Evolutionary conservation across 805 yeast genomes (phyloP), one percentile per base, ranked within the genome.

Genomic region (Starmerella etchellsii): DNA sequence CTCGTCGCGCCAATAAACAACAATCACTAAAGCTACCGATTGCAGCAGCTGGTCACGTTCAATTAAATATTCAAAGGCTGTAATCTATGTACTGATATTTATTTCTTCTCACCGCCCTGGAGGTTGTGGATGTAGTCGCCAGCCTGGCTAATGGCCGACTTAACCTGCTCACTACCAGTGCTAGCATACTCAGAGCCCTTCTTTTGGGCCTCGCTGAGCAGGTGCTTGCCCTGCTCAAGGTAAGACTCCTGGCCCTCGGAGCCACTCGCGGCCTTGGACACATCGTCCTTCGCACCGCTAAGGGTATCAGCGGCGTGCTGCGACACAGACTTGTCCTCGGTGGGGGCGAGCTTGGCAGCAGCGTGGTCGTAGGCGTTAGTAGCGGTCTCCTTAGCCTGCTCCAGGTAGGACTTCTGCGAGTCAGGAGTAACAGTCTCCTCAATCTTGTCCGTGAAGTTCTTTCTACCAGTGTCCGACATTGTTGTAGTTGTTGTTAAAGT

Each of bases 401-500:
- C 78, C 39, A 65, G 60, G 55, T 65, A 62, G 4, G 42, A 70
- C 67, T 84, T 84, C 62, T 78, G 71, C 43, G 71, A 62, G 48
- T 83, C 78, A 50, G 94, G 94, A 51, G 71, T 79, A 32, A 78
- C 45, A 32, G 71, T 56, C 68, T 83, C 94, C 40, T 70, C 43
- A 52, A 72, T 64, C 64, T 82, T 81, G 60, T 78, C 79, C 50
- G 76, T 52, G 58, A 83, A 70, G 59, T 72, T 65, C 67, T 84
- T 83, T 78, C 94, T 80, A 55, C 80, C 82, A 47, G 70, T 14
- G 44, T 53, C 56, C 40, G 55, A 51, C 56, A 53, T 53, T 36
- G 13, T 4, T 16, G 84, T 81, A 73, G 94, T 95, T 83, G 83
- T 56, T 95, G 85, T 59, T 84, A 84, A 57, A 66, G 87, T 52